Evolutionary conservation across 2,329 filamentous ascomycete species (phyloP).

Genomic region (Ophiobolus disseminans): DNA sequence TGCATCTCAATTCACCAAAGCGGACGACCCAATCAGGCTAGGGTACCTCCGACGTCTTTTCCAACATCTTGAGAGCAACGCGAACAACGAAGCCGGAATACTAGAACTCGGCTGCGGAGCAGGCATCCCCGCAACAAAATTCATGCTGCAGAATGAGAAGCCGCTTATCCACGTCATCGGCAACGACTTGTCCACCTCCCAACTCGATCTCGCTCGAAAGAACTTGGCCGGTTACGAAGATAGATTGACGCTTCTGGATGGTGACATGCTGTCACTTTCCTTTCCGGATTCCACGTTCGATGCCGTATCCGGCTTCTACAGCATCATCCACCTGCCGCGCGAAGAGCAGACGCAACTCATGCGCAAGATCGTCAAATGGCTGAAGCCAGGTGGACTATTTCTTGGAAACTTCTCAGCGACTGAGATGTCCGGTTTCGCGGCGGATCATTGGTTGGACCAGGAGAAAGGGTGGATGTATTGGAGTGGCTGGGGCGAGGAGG

Average conservation of each 20-base stretch:
- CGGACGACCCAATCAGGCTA: slow-evolving; percentile 28
- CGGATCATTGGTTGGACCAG: slow-evolving; percentile 44
- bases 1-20: slow-evolving; percentile 24
- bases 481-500: slow-evolving; percentile 50
- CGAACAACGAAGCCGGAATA: slow-evolving; percentile 4
- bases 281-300: slow-evolving; percentile 52
- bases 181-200: slow-evolving; percentile 53
- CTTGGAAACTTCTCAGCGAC: slow-evolving; percentile 49
- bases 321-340: slow-evolving; percentile 62
- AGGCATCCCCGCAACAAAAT: slow-evolving; percentile 38
- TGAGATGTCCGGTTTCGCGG: slow-evolving; percentile 15
- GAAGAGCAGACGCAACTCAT: slow-evolving; percentile 59
- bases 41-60: slow-evolving; percentile 30
- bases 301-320: slow-evolving; percentile 62
- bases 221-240: slow-evolving; percentile 20
- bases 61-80: slow-evolving; percentile 7
- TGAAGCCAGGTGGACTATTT: slow-evolving; percentile 60
- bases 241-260: slow-evolving; percentile 35
- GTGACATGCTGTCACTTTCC: slow-evolving; percentile 53
- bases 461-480: slow-evolving; percentile 49
- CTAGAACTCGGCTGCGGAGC: slow-evolving; percentile 42
- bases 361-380: slow-evolving; percentile 55
- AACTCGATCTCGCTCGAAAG: slow-evolving; percentile 47
- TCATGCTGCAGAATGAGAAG: slow-evolving; percentile 23
- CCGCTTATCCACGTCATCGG: slow-evolving; percentile 44